Percentiles rank a stretch among this genome's conserved stretches.
Evolutionary conservation across 257 asterid species (phyloP).

Genomic region (Solanum ossicruentum): DNA sequence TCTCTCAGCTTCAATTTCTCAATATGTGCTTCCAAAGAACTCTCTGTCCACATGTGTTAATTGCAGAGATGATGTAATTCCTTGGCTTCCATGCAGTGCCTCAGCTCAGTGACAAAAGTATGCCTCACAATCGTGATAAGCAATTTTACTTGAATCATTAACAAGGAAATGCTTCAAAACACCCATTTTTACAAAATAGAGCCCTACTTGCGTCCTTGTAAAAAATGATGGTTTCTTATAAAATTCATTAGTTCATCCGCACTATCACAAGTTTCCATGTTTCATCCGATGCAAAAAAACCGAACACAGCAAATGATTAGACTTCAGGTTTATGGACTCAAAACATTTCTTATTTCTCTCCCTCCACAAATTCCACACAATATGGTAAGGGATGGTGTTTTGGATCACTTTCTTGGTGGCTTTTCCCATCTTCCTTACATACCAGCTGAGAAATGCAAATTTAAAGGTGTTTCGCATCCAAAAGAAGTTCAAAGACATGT

Average conservation of each 20-base stretch:
- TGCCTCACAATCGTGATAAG: not conserved
- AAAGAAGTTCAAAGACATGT: not conserved
- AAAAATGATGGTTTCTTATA: not conserved
- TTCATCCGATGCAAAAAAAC: not conserved
- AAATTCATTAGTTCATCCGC: not conserved
- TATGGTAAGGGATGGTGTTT: not conserved
- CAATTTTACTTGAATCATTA: not conserved
- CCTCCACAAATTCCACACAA: not conserved
- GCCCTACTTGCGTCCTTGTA: not conserved
- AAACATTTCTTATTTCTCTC: not conserved
- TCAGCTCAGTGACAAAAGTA: not conserved
- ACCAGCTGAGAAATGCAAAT: not conserved
- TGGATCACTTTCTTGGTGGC: not conserved
- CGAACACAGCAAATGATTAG: not conserved
- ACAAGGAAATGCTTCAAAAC: not conserved
- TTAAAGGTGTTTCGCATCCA: not conserved
- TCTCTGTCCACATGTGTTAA: not conserved
- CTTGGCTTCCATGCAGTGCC: not conserved
- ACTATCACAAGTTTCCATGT: not conserved
- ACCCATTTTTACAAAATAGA: not conserved
- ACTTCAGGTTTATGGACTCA: not conserved
- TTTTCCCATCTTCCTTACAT: not conserved
- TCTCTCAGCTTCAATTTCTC: not conserved
- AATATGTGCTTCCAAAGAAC: not conserved
- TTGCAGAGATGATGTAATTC: not conserved